Base-by-base conservation (phyloP, 2,329 filamentous ascomycete species). In the Aspergillus chevalieri region DNA sequence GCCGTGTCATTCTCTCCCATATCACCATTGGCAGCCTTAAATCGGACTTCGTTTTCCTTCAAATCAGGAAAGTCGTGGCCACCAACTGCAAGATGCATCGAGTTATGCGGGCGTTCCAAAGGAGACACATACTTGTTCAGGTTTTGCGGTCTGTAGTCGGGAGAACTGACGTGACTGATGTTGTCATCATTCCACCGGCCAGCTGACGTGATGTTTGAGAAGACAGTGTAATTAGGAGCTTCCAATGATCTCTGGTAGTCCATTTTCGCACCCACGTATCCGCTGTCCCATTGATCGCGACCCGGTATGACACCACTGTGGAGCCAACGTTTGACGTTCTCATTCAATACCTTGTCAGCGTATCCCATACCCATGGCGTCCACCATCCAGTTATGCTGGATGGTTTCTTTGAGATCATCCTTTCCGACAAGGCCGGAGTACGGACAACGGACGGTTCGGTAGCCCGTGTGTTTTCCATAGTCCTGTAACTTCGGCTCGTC, bases 1-100 rank as follows among this genome's bases (percentile, higher is more conserved):
- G 65, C 63, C 24, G 61, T 66, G n/a, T 68, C 61, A 47, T 67
- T 68, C 48, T 63, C 62, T 3, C 63, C 65, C 62, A 66, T 67
- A 49, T 67, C 64, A 6, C 65, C 64, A 14, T 65, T 65, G 6
- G 65, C 62, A 8, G 51, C 60, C n/a, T 39, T 14, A 33, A 42
- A 41, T 28, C 19, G 19, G 34, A 24, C 21, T 22, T 43, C 17
- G 38, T 10, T 10, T 19, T 17, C 38, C n/a, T 41, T 21, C 38
- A 7, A 12, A 4, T 22, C 39, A 21, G 39, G 15, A n/a, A 43
- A 26, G 6, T 44, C 8, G 17, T 33, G 17, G 6, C 41, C 47
- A 14, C 41, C 47, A 44, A 48, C 28, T 14, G 47, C 47, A 6
- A 48, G 47, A 38, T 48, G 47, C 10, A 48, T 39, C 12, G 14